Conservation (phyloP, 768 basidiomycete species). For the Agrocybe praecox region DNA sequence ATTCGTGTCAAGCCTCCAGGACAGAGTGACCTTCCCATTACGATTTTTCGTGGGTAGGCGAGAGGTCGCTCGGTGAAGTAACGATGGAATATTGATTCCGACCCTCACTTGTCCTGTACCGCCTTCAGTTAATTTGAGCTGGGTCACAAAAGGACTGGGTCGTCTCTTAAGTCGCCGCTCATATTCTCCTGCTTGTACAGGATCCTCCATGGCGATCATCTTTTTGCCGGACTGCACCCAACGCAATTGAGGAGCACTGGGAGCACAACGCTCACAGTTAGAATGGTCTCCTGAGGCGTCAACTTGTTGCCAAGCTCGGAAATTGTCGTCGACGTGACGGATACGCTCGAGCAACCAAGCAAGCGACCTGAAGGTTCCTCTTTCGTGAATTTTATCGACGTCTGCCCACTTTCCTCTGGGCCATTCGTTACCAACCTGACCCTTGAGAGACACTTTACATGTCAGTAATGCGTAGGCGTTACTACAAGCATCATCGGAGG, state of each 20-base stretch:
- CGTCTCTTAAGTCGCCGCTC: conserved; percentile 87
- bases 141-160: conserved; percentile 85
- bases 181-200: conserved; percentile 84
- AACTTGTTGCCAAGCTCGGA: conserved; percentile 68
- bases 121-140: conserved; percentile 67
- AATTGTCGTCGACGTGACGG: conserved; percentile 68
- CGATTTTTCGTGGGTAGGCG: conserved; percentile 67
- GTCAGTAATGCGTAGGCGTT: conserved; percentile 79
- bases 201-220: conserved; percentile 77
- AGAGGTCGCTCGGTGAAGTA: conserved; percentile 84
- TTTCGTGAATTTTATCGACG: conserved; percentile 86
- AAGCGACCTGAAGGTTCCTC: conserved; percentile 74
- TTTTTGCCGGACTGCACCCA: conserved; percentile 72
- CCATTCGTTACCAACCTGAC: conserved; percentile 81
- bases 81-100: conserved; percentile 85
- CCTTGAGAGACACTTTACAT: conserved; percentile 71
- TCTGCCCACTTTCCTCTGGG: conserved; percentile 71
- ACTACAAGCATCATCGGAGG: conserved; percentile 64
- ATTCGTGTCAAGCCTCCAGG: conserved; percentile 85
- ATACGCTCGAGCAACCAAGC: conserved; percentile 90
- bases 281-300: conserved; percentile 44
- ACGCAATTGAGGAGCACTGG: conserved; percentile 69
- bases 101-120: conserved; percentile 75
- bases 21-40: conserved; percentile 49
- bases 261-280: conserved; percentile 82